phyloP scores from a whole-genome alignment of 2,329 filamentous ascomycete genomes.

The Cercospora sesami region DNA sequence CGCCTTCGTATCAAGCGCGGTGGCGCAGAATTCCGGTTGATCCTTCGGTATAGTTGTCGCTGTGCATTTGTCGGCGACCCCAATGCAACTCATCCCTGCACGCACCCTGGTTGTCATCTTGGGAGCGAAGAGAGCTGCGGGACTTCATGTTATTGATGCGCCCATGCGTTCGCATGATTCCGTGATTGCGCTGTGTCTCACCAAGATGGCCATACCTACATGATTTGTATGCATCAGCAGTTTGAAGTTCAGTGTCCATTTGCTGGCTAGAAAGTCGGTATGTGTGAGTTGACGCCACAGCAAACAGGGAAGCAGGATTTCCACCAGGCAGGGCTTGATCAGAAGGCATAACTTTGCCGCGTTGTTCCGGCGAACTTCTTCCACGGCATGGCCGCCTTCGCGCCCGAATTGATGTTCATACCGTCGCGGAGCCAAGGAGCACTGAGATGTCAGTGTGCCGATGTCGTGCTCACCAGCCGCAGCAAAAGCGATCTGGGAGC shows the following conservation, averaged over 20 bases:
- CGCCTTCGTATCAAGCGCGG: neutral
- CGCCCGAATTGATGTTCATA: neutral
- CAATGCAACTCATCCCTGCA: neutral
- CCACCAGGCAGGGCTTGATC: neutral
- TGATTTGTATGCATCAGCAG: neutral
- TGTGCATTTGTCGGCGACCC: neutral
- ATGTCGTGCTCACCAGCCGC: neutral
- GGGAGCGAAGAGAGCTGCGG: neutral
- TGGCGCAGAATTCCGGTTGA: neutral
- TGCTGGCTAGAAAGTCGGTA: neutral
- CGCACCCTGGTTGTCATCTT: neutral
- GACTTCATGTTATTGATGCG: neutral
- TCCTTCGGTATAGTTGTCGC: neutral
- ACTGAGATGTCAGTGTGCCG: neutral
- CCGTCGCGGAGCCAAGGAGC: neutral
- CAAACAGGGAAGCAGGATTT: neutral
- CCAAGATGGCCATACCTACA: neutral
- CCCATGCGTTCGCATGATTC: neutral
- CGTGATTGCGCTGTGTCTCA: conserved; percentile 2
- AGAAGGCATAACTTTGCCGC: neutral
- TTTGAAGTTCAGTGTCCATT: neutral
- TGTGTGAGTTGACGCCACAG: neutral
- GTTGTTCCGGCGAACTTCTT: neutral
- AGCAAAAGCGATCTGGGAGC: neutral
- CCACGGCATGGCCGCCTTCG: neutral